Evolutionary conservation across 192 early-diverging fungal genomes (phyloP).

Genomic region (Podila minutissima): DNA sequence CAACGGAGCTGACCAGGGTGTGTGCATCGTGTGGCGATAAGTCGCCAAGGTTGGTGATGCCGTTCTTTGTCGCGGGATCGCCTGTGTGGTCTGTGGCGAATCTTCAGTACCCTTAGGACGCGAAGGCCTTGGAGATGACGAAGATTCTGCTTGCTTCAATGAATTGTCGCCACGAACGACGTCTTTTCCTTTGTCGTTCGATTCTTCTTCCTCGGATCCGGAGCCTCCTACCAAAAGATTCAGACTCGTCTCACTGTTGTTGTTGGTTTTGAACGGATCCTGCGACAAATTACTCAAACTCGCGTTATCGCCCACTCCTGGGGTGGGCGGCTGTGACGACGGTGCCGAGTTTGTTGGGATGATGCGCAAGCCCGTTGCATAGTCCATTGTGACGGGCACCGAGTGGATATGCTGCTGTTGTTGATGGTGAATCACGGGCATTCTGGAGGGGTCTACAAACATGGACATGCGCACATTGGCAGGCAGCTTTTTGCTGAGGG

Average conservation of each 20-base stretch:
- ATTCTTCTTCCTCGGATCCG: neutral
- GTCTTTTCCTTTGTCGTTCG: too few relatives aligned
- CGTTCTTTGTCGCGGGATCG: neutral
- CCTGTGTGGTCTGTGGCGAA: neutral
- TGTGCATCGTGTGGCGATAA: neutral
- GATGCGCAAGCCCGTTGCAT: neutral
- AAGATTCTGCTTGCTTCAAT: too few relatives aligned
- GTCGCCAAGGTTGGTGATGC: neutral
- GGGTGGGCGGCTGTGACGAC: neutral
- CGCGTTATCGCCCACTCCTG: too few relatives aligned
- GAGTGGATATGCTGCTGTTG: neutral
- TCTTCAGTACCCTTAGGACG: too few relatives aligned
- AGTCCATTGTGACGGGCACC: neutral
- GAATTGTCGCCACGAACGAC: too few relatives aligned
- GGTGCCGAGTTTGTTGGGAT: neutral
- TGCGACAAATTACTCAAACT: neutral
- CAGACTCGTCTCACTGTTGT: constrained; percentile 15
- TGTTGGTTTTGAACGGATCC: constrained; percentile 39
- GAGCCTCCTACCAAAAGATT: neutral
- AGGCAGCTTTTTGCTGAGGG: neutral
- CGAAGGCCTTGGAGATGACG: too few relatives aligned
- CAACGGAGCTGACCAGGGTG: neutral
- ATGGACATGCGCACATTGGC: neutral
- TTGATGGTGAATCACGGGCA: neutral
- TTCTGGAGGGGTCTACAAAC: neutral